Conservation (phyloP, 768 basidiomycete genomes). For the Crassisporium funariophilum region DNA sequence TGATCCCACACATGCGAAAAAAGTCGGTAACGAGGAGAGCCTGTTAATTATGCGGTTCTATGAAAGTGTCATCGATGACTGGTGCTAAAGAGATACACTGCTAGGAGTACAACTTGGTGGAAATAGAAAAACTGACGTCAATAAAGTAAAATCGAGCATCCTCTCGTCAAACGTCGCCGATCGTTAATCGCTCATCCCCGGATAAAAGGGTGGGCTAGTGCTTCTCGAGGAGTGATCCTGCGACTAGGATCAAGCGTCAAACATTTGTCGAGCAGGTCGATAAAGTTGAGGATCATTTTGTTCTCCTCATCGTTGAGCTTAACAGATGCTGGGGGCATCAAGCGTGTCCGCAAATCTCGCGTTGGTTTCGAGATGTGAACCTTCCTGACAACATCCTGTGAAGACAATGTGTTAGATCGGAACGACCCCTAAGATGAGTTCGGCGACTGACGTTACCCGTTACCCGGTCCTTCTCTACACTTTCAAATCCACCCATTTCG, state of each 20-base stretch:
- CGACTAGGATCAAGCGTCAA: conserved; percentile 83
- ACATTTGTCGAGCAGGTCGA: conserved; percentile 92
- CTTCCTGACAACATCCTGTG: conserved; percentile 79
- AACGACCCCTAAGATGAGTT: background rate
- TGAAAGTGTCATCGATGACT: background rate
- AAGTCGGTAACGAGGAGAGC: background rate
- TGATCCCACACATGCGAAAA: conserved; percentile 7
- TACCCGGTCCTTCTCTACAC: conserved; percentile 80
- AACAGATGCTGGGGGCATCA: conserved; percentile 77
- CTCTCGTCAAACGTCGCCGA: background rate
- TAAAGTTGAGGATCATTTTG: conserved; percentile 75
- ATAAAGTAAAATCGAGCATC: background rate
- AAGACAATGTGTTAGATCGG: background rate
- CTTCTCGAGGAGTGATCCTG: conserved; percentile 88
- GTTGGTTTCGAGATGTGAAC: conserved; percentile 83
- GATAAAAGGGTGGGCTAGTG: conserved; percentile 85
- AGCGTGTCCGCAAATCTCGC: conserved; percentile 76
- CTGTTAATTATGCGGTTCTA: background rate
- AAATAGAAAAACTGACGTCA: background rate
- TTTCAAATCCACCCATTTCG: conserved; percentile 85
- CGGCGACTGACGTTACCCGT: conserved; percentile 72
- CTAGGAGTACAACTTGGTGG: background rate
- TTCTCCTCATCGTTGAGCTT: conserved; percentile 90
- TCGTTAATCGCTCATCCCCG: conserved; percentile 41
- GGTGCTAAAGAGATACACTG: background rate